Base-by-base conservation (phyloP, 140 eudicot species). In the Flaveria floridana region DNA sequence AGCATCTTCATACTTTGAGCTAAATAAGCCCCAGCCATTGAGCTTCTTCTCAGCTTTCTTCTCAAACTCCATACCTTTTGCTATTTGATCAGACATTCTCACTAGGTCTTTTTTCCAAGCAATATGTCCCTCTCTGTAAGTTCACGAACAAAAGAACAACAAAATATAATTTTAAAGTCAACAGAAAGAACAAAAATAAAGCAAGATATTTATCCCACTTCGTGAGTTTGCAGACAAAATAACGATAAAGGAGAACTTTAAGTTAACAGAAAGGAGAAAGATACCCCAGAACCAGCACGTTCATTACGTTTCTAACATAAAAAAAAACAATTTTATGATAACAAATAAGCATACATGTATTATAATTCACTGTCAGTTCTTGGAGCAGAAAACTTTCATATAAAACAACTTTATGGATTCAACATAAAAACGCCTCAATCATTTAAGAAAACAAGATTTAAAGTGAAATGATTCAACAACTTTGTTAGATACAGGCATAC, bases 1-100 rank as follows among this genome's bases (percentile, higher is more conserved):
- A 34, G 95, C 95, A 79, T 88, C 95, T 65, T 86, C 89, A 56
- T 74, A 71, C 62, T 87, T 84, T 63, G 86, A 83, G 51, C 87
- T 78, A 72, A 88, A 84, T 28, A 88, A n/a, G 3, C 83, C 87
- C 93, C 93, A 85, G 15, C 93, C 87, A 62, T 34, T 44, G 76
- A 86, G 84, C 85, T 86, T 88, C 84, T 88, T 84, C 84, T 88
- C 95, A 47, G 95, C 95, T 73, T 82, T 86, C 86, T 76, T 79
- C 80, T 83, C 91, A 41, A 83, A 86, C 20, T 85, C 90, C 61
- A 73, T 81, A 15, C 80, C 90, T 69, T 79, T 83, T 28, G 88
- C 79, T 57, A 88, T 69, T 67, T 85, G 86, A 85, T 87, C 89
- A 28, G 84, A 82, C 91, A 86, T 86, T 77, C 62, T 73, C 67